Base-by-base conservation (phyloP, 2,329 filamentous ascomycete species). In the Neobulgaria alba region DNA sequence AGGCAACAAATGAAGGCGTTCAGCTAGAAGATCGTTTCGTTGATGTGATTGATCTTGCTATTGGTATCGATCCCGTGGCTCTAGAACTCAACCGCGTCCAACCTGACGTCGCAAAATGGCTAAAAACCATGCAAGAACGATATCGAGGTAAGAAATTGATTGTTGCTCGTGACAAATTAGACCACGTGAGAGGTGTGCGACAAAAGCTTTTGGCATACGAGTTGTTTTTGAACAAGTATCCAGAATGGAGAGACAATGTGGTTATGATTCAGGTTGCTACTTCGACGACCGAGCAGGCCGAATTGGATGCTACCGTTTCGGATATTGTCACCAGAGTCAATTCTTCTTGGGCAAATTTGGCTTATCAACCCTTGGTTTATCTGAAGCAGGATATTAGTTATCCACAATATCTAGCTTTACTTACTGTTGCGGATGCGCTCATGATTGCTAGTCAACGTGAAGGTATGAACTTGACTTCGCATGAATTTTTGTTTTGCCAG, bases 311-410 rank as follows among this genome's bases (percentile, higher is more conserved):
- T 1, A 86, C 84, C 0, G 83, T 96, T 17, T 89, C 86, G 2
- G 88, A 95, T 60, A 95, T 96, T 59, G 88, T 94, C 48, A 94
- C 87, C 38, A 79, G 90, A 45, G 90, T 96, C 60, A 95, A 96
- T 61, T 92, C 87, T 1, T 79, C 80, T 1, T 89, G 89, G 71
- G 89, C 89, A 5, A 95, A 88, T 18, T 70, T 96, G 36, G 85
- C 87, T 0, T 92, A 95, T 56, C 88, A 94, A 57, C 90, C 90
- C 1, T 75, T 96, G 9, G 85, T 95, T 4, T 95, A 95, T 62
- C 69, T 96, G 39, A 89, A 93, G 63, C 90, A 96, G 61, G 90
- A 96, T 55, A 92, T 96, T 45, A 82, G 85, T 43, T 95, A 94
- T 58, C 72, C 85, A 0, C 89, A 95, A 58, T 96, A 95, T 56